A percentile compares a stretch with the other conserved stretches of the same genome.
These are phyloP conservation scores for Edaphochlamys debaryana DNA, from an alignment of 139 green algal genomes.

Conservation along the genomic window DNA sequence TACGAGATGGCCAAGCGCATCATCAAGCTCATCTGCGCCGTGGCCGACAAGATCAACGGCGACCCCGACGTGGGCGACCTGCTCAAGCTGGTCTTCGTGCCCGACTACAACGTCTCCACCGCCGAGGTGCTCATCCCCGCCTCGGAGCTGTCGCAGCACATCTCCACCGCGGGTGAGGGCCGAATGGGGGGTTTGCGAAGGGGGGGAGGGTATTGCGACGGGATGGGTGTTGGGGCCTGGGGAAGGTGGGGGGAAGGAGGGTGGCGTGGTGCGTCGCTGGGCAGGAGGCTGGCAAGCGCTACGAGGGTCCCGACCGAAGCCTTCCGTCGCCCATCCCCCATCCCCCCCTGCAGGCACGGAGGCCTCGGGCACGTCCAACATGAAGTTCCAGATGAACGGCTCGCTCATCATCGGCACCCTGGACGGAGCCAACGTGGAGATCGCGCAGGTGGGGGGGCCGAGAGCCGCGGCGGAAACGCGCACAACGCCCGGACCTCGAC, in stretches of 20 bases:
- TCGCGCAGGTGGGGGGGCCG: slow-evolving; percentile 76
- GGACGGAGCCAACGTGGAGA: slow-evolving; percentile 99
- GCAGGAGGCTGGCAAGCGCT: too few species aligned
- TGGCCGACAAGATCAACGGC: slow-evolving; percentile 90
- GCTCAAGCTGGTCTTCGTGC: slow-evolving; percentile 96
- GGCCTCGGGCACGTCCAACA: slow-evolving; percentile 96
- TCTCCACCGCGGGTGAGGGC: slow-evolving; percentile 62
- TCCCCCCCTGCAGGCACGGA: slow-evolving; percentile 83
- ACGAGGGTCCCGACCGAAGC: too few species aligned
- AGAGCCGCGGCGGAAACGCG: too few species aligned
- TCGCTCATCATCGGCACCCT: slow-evolving; percentile 98
- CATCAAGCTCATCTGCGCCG: slow-evolving; percentile 87
- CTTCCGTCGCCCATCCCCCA: too few species aligned
- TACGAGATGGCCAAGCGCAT: slow-evolving; percentile 99
- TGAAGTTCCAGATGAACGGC: slow-evolving; percentile 99
- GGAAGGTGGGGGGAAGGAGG: too few species aligned
- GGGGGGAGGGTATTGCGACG: too few species aligned
- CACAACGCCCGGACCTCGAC: too few species aligned
- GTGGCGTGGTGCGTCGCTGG: too few species aligned
- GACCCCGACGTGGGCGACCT: slow-evolving; percentile 92
- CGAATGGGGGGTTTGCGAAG: too few species aligned
- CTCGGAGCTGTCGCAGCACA: slow-evolving; percentile 89
- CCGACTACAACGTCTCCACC: slow-evolving; percentile 93
- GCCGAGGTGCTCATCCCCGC: slow-evolving; percentile 71
- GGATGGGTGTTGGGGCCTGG: too few species aligned